Base-by-base conservation (phyloP, 2,329 filamentous ascomycete genomes). In the Aspergillus puulaauensis region DNA sequence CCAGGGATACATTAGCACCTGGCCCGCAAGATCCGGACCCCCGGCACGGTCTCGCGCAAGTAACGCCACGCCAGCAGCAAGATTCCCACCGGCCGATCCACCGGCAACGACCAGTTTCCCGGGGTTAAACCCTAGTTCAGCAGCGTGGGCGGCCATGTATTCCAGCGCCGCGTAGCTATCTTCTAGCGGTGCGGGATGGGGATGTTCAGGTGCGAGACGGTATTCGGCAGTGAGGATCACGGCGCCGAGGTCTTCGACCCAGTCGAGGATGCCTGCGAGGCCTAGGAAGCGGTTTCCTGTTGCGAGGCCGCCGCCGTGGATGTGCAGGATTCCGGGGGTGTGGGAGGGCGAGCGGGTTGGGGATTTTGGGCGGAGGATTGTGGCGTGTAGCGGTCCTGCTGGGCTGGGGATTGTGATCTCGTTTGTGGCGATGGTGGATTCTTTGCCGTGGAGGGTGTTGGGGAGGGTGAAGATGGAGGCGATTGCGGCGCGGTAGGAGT, bases 191-290 rank as follows among this genome's bases (percentile, higher is more conserved):
- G 82, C 83, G 1, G 86, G 87, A 66, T 87, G 88, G 0, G 86
- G 86, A 62, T 83, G 78, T 64, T 83, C 82, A 1, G 87, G 87
- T 0, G 87, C 86, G 2, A 89, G 79, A n/a, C 87, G 82, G 68
- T 90, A 90, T 65, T 88, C 85, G 63, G 88, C 85, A 1, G 82
- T 84, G 59, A 89, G 81, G 54, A 88, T 80, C 19, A 89, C 77
- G 33, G 76, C 84, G 52, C 83, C 79, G 14, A 83, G 75, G 5
- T 79, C 75, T 23, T 81, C 73, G 40, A 82, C 27, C 49, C 49
- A 52, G 49, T 52, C n/a, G 15, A 43, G 24, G 15, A 52, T 17
- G 6, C 8, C 1, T 4, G 49, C 11, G 23, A 43, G 35, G 8
- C 49, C 49, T 2, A 52, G 23, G 39, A 52, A 52, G 14, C 49